A percentile compares a stretch with the other conserved stretches of the same genome.
Evolutionary conservation across 495 filamentous ascomycete species (phyloP).

Genomic region (Chaetomium tenue): DNA sequence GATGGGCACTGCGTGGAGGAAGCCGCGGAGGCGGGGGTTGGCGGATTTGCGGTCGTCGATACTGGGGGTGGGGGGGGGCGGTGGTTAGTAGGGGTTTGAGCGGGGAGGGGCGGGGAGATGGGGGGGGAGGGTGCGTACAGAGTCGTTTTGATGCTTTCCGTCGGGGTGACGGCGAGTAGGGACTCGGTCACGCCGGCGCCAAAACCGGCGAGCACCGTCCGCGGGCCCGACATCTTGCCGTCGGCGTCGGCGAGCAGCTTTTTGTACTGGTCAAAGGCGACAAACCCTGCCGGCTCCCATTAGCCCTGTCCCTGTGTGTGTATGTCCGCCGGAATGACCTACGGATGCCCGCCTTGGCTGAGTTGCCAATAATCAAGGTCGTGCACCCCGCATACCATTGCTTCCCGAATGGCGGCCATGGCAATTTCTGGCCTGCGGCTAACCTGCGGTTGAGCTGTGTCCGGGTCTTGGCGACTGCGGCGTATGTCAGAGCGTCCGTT

Average conservation of each 20-base stretch:
- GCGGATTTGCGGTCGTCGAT: slow-evolving; percentile 93
- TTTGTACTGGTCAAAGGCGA: slow-evolving; percentile 94
- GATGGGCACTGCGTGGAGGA: slow-evolving; percentile 82
- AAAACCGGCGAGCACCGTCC: slow-evolving; percentile 90
- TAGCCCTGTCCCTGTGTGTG: background rate
- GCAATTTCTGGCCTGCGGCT: slow-evolving; percentile 77
- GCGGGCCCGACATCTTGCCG: slow-evolving; percentile 85
- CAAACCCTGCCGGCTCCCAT: slow-evolving; percentile 63
- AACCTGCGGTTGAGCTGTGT: slow-evolving; percentile 89
- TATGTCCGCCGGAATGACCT: slow-evolving; percentile 36
- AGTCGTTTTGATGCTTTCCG: slow-evolving; percentile 97
- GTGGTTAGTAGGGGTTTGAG: background rate
- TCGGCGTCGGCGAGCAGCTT: slow-evolving; percentile 74
- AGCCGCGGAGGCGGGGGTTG: slow-evolving; percentile 85
- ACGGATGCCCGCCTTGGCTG: slow-evolving; percentile 92
- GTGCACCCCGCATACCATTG: slow-evolving; percentile 99
- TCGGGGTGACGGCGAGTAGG: slow-evolving; percentile 89
- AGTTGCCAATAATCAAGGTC: slow-evolving; percentile 94
- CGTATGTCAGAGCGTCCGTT: slow-evolving; percentile 11
- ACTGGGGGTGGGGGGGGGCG: slow-evolving; percentile 37
- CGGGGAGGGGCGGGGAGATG: background rate
- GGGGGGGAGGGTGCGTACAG: slow-evolving; percentile 50
- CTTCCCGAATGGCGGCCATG: slow-evolving; percentile 87
- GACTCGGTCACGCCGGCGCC: slow-evolving; percentile 94
- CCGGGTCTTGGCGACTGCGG: slow-evolving; percentile 81